phyloP scores from a whole-genome alignment of 169 alveolate species.

The Blepharisma undulans region DNA sequence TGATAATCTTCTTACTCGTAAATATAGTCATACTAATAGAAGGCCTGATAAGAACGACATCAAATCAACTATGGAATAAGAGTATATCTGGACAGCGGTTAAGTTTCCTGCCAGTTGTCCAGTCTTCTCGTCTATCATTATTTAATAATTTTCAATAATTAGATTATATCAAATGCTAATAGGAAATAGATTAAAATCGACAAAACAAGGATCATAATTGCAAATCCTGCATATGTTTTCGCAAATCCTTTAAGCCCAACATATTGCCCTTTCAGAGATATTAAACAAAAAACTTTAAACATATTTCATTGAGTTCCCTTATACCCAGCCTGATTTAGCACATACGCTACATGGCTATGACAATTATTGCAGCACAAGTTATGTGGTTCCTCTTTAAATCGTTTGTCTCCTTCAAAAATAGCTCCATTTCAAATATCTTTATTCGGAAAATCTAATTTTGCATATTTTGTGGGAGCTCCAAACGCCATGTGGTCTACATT shows the following conservation, averaged over 20 bases:
- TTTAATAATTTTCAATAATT: neutral
- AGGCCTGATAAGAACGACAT: neutral
- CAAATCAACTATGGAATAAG: neutral
- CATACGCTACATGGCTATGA: constrained; percentile 83
- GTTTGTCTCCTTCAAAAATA: constrained; percentile 56
- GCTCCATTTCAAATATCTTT: constrained; percentile 53
- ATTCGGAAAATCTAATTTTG: constrained; percentile 43
- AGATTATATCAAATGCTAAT: neutral
- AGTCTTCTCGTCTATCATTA: neutral
- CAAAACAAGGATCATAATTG: neutral
- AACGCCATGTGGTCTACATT: constrained; percentile 83
- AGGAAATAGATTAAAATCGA: neutral
- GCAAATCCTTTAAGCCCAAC: constrained; percentile 49
- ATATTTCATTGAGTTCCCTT: constrained; percentile 71
- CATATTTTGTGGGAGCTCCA: constrained; percentile 80
- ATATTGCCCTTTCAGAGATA: constrained; percentile 60
- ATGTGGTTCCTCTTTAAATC: constrained; percentile 54
- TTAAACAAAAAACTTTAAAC: constrained; percentile 81
- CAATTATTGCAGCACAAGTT: constrained; percentile 76
- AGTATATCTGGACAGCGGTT: neutral
- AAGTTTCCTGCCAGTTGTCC: neutral
- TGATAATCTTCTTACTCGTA: neutral
- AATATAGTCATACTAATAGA: neutral
- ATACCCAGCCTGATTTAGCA: constrained; percentile 69
- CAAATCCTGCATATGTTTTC: constrained; percentile 33